Base-by-base conservation (phyloP, 2,329 filamentous ascomycete genomes). In the Hirsutella rhossiliensis region DNA sequence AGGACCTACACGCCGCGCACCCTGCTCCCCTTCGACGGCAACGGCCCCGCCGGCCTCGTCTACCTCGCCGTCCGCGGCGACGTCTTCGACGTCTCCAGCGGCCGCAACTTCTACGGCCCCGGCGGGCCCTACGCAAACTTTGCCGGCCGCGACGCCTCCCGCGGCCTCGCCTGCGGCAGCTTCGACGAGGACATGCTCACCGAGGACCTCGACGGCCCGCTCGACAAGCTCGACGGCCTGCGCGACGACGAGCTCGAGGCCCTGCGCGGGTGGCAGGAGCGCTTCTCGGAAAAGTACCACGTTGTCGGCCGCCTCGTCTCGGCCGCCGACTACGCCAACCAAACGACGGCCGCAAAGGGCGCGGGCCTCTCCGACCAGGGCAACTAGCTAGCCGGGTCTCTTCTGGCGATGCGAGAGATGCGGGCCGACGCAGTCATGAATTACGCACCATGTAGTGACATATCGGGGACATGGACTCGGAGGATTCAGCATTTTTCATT, bases 181-280 rank as follows among this genome's bases (percentile, higher is more conserved):
- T 97, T 98, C 62, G 92, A 96, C 60, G 79, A 86, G 70, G 84
- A 89, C 7, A 94, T 97, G 88, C 68, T 97, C 66, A 97, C 92
- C 17, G 80, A 90, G 70, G 84, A 96, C 62, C 67, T 97, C 44
- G 78, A 92, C 45, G 90, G 78, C 0, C 87, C 87, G 38, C 68
- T 96, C 49, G 88, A 95, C 60, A 78, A 73, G 43, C 70, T 95
- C 38, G 72, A 78, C 42, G 86, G 82, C 45, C 64, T 97, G 48
- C 79, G 78, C 6, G 62, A 61, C 1, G 87, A 90, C 46, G 82
- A 94, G 71, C 67, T 84, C 65, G 89, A 94, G 62, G 85, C 88
- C 41, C 67, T 96, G 62, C 72, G 75, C 55, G 87, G 86, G 2
- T 98, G 92, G 92, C 89, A 96, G 69, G 87, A 94, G 68, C 75